Evolutionary conservation across 352 stramenopile genomes (phyloP).

Genomic region (Phytophthora megakarya): DNA sequence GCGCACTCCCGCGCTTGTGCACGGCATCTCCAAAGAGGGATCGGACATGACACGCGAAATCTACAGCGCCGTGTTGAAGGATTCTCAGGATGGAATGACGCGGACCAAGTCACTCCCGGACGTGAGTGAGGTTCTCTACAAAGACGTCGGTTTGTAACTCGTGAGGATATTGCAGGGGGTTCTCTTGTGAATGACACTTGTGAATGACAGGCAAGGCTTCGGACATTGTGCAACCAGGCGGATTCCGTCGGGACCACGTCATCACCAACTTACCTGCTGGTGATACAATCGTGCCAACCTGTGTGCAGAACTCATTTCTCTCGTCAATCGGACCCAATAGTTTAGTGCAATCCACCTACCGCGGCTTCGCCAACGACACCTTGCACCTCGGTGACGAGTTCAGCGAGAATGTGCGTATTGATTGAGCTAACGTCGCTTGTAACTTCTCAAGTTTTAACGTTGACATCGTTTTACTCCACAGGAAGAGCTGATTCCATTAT

Average conservation of each 20-base stretch:
- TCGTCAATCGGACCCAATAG: conserved; percentile 36
- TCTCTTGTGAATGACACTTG: background rate
- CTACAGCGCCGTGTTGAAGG: conserved; percentile 50
- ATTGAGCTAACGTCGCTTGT: background rate
- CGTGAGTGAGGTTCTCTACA: conserved; percentile 53
- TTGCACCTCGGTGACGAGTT: conserved; percentile 50
- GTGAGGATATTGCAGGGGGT: conserved; percentile 1
- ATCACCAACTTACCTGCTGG: conserved; percentile 34
- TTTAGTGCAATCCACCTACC: conserved; percentile 47
- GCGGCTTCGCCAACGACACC: conserved; percentile 45
- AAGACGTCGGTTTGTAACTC: conserved; percentile 52
- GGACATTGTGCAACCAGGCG: conserved; percentile 47
- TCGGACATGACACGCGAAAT: conserved; percentile 66
- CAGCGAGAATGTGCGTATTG: conserved; percentile 32
- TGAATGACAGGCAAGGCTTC: conserved; percentile 43
- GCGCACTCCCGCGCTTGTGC: conserved; percentile 37
- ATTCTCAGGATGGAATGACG: conserved; percentile 26
- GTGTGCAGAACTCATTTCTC: conserved; percentile 48
- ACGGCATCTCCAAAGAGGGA: conserved; percentile 52
- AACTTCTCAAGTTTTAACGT: background rate
- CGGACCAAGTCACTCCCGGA: conserved; percentile 49
- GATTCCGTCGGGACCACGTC: conserved; percentile 55
- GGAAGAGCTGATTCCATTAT: conserved; percentile 29
- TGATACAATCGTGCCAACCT: conserved; percentile 17
- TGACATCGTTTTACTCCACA: background rate